phyloP scores from a whole-genome alignment of 2,329 filamentous ascomycete genomes.

The Pseudocercospora macadamiae region DNA sequence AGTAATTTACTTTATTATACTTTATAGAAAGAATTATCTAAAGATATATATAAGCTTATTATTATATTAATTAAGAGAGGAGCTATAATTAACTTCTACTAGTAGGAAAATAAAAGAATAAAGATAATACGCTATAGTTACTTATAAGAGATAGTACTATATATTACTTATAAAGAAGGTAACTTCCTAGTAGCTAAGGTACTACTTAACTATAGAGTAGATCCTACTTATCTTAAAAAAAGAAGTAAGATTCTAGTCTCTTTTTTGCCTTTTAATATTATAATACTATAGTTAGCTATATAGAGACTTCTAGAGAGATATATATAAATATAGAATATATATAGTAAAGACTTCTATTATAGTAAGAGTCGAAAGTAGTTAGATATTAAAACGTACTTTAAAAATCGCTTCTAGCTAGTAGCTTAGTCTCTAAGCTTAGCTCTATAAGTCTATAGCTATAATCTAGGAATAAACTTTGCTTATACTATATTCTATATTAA shows the following conservation, averaged over 20 bases:
- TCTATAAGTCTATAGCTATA: too few species aligned
- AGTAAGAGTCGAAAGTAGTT: too few species aligned
- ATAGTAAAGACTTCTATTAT: too few species aligned
- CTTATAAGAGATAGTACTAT: not conserved
- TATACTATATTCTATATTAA: too few species aligned
- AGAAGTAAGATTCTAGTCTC: not conserved
- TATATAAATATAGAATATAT: too few species aligned
- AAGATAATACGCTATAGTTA: not conserved
- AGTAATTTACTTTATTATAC: not conserved
- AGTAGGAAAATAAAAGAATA: not conserved
- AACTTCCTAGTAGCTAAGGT: not conserved
- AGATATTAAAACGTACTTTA: too few species aligned
- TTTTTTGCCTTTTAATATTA: too few species aligned
- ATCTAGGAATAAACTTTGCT: too few species aligned
- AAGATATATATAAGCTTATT: not conserved
- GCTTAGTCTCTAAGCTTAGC: too few species aligned
- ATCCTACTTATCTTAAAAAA: not conserved
- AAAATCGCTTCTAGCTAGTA: too few species aligned
- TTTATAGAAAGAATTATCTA: not conserved
- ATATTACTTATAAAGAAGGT: not conserved
- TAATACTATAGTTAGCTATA: too few species aligned
- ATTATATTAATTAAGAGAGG: not conserved
- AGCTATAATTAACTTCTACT: not conserved
- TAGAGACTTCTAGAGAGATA: too few species aligned
- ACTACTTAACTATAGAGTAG: not conserved